Evolutionary conservation across 169 alveolate species (phyloP).

Genomic region (Theileria parva): DNA sequence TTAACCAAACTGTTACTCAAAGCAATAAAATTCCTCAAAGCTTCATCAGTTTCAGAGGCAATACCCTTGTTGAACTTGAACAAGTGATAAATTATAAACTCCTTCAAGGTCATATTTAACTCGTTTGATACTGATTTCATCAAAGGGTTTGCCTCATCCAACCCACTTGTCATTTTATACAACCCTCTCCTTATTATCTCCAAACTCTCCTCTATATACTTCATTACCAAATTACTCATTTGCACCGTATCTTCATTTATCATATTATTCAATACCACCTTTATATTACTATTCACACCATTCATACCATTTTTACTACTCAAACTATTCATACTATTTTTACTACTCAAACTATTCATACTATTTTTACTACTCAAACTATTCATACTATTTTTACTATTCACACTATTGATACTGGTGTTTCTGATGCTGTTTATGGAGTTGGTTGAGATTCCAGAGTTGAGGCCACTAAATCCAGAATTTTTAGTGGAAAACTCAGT

Average conservation of each 20-base stretch:
- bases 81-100: slow-evolving; percentile 9
- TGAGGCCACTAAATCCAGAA: not conserved
- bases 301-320: not conserved
- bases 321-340: not conserved
- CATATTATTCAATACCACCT: not conserved
- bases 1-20: not conserved
- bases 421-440: not conserved
- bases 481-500: not conserved
- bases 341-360: not conserved
- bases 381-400: not conserved
- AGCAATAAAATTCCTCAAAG: not conserved
- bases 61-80: not conserved
- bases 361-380: not conserved
- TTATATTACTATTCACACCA: not conserved
- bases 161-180: slow-evolving; percentile 1
- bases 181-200: not conserved
- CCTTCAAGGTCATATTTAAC: not conserved
- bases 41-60: not conserved
- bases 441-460: not conserved
- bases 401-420: not conserved
- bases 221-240: not conserved
- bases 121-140: not conserved
- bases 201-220: slow-evolving; percentile 2
- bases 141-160: not conserved
- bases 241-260: not conserved